These are phyloP conservation scores for Arxiozyma bovina DNA, from an alignment of 1,139 yeast species.

Conservation along the genomic window DNA sequence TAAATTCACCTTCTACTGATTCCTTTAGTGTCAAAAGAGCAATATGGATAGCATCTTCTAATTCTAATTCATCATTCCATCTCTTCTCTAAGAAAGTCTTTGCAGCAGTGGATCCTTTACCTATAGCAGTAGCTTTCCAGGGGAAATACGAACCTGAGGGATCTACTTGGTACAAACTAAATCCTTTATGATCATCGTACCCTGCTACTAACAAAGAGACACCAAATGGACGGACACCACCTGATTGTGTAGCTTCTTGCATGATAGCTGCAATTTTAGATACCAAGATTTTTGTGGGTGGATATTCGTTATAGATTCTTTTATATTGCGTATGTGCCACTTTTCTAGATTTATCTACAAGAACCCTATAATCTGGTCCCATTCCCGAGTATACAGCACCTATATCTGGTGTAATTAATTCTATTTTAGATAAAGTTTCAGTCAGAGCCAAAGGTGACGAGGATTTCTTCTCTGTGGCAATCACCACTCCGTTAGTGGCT, in stretches of 20 bases:
- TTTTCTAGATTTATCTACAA: constrained; percentile 88
- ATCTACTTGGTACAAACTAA: constrained; percentile 89
- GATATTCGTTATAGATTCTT: constrained; percentile 89
- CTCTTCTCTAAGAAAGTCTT: constrained; percentile 95
- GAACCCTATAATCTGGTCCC: constrained; percentile 97
- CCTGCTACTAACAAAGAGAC: constrained; percentile 93
- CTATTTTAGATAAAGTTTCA: constrained; percentile 71
- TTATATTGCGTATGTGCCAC: constrained; percentile 89
- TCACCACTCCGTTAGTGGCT: constrained; percentile 90
- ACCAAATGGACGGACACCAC: constrained; percentile 56
- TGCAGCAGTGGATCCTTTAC: constrained; percentile 88
- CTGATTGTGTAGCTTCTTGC: constrained; percentile 97
- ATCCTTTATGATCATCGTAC: constrained; percentile 72
- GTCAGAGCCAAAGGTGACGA: constrained; percentile 68
- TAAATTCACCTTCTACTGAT: constrained; percentile 95
- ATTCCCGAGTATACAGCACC: constrained; percentile 97
- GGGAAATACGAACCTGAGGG: constrained; percentile 98
- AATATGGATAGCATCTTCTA: constrained; percentile 97
- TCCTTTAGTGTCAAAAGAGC: constrained; percentile 91
- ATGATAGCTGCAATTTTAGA: constrained; percentile 92
- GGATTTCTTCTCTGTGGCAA: constrained; percentile 92
- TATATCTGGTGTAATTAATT: constrained; percentile 83
- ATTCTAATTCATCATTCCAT: constrained; percentile 93
- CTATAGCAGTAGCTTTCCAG: constrained; percentile 99
- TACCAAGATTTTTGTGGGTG: constrained; percentile 90